Evolutionary conservation across 2,329 filamentous ascomycete species (phyloP).

Genomic region (Raffaelea ambrosiae): DNA sequence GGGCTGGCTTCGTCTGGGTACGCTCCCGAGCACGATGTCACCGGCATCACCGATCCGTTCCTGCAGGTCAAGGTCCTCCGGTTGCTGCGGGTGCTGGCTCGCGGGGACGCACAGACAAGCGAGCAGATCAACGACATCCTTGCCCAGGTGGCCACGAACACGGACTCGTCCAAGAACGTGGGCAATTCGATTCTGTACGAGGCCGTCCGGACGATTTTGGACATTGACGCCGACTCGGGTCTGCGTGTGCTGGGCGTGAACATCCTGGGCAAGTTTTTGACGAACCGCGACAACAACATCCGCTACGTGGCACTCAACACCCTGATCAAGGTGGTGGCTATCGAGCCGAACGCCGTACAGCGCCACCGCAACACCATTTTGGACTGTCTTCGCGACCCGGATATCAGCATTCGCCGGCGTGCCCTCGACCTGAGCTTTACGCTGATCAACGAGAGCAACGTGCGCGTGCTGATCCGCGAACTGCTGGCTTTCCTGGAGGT

Average conservation of each 20-base stretch:
- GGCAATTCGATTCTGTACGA: constrained; percentile 98
- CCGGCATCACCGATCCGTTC: constrained; percentile 95
- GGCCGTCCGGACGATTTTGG: constrained; percentile 90
- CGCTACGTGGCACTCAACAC: constrained; percentile 97
- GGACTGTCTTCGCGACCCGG: constrained; percentile 90
- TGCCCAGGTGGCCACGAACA: constrained; percentile 95
- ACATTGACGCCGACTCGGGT: constrained; percentile 95
- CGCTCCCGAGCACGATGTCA: constrained; percentile 95
- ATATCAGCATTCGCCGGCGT: constrained; percentile 92
- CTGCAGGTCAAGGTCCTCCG: constrained; percentile 93
- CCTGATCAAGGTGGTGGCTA: constrained; percentile 93
- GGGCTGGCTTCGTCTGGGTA: constrained; percentile 91
- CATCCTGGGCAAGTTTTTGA: constrained; percentile 89
- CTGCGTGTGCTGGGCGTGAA: constrained; percentile 92
- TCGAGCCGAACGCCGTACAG: constrained; percentile 96
- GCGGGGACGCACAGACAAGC: constrained; percentile 78
- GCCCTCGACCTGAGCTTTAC: constrained; percentile 98
- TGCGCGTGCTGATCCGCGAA: constrained; percentile 86
- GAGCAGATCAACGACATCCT: constrained; percentile 98
- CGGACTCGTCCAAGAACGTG: constrained; percentile 95
- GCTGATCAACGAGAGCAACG: constrained; percentile 92
- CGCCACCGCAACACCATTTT: constrained; percentile 95
- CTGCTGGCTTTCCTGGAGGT: constrained; percentile 92
- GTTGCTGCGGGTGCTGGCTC: constrained; percentile 74
- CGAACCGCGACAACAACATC: constrained; percentile 99